Evolutionary conservation across 164 flowering plant species (phyloP).

Genomic region (Liquidambar formosana): DNA sequence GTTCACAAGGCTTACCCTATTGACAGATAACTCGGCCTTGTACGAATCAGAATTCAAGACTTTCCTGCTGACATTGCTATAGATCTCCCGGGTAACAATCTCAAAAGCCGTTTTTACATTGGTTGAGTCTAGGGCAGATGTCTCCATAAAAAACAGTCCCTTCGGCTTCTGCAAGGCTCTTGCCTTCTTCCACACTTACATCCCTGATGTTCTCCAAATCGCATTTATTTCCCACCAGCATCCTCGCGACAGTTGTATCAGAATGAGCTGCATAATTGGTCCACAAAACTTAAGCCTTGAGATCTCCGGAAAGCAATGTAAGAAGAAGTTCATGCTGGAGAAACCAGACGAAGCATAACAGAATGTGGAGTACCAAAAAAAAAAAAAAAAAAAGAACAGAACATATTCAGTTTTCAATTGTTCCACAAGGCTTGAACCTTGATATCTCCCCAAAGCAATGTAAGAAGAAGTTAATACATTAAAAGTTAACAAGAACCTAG

Average conservation of each 20-base stretch:
- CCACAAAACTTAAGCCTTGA: too few species aligned
- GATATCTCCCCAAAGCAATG: too few species aligned
- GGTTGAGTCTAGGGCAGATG: slow-evolving; percentile 48
- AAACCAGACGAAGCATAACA: background rate
- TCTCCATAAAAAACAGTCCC: slow-evolving; percentile 53
- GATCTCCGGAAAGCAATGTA: background rate
- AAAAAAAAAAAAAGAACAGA: too few species aligned
- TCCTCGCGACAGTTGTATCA: slow-evolving; percentile 48
- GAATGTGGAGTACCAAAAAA: too few species aligned
- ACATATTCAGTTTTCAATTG: too few species aligned
- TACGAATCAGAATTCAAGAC: slow-evolving; percentile 45
- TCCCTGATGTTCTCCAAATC: slow-evolving; percentile 44
- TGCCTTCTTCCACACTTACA: slow-evolving; percentile 47
- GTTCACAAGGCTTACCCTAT: slow-evolving; percentile 42
- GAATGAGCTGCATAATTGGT: slow-evolving; percentile 41
- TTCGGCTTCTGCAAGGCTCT: slow-evolving; percentile 43
- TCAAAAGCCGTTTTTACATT: slow-evolving; percentile 46
- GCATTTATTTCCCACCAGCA: slow-evolving; percentile 46
- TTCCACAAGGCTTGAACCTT: too few species aligned
- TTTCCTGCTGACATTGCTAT: slow-evolving; percentile 46
- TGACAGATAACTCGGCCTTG: slow-evolving; percentile 40
- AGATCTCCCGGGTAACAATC: slow-evolving; percentile 43
- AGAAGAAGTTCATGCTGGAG: too few species aligned
- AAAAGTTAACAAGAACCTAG: too few species aligned
- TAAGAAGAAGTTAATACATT: too few species aligned